phyloP scores from a whole-genome alignment of 1,284 basidiomycete species.

The Cryptococcus sp. region DNA sequence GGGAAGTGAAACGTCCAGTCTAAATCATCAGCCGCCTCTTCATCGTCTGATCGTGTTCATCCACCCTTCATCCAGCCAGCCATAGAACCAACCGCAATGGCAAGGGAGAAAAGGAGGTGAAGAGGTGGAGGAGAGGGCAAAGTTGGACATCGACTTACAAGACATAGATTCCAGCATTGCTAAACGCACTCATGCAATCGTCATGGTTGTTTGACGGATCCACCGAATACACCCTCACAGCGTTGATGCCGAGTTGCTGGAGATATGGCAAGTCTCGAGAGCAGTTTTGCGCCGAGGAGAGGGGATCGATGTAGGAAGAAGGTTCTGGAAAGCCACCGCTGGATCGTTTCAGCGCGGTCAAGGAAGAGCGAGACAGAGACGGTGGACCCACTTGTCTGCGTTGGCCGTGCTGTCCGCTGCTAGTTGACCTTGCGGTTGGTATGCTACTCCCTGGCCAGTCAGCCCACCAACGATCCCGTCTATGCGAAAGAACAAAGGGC shows the following conservation, averaged over 20 bases:
- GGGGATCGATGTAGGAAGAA: constrained; percentile 56
- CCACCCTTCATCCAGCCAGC: not conserved
- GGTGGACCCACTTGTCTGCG: constrained; percentile 44
- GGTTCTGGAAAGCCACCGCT: constrained; percentile 64
- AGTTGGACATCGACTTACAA: constrained; percentile 54
- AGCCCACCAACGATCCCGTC: too few species aligned
- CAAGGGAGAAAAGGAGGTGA: too few species aligned
- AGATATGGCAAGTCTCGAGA: constrained; percentile 72
- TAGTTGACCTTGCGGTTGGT: constrained; percentile 72
- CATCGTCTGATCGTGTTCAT: too few species aligned
- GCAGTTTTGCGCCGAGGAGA: constrained; percentile 64
- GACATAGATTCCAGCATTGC: constrained; percentile 75
- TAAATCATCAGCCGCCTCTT: constrained; percentile 9
- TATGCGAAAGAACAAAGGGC: too few species aligned
- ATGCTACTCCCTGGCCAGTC: constrained; percentile 62
- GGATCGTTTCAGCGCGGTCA: too few species aligned
- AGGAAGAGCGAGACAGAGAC: constrained; percentile 2
- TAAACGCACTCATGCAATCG: constrained; percentile 72
- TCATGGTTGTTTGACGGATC: constrained; percentile 77
- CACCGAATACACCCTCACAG: constrained; percentile 79
- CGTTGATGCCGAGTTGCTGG: constrained; percentile 52
- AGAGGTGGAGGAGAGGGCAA: too few species aligned
- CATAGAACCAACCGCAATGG: not conserved
- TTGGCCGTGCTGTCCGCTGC: constrained; percentile 51
- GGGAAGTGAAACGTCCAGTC: constrained; percentile 74